These are phyloP conservation scores for Zelopaecilomyces penicillatus DNA, from an alignment of 2,329 filamentous ascomycete genomes.

Conservation along the genomic window DNA sequence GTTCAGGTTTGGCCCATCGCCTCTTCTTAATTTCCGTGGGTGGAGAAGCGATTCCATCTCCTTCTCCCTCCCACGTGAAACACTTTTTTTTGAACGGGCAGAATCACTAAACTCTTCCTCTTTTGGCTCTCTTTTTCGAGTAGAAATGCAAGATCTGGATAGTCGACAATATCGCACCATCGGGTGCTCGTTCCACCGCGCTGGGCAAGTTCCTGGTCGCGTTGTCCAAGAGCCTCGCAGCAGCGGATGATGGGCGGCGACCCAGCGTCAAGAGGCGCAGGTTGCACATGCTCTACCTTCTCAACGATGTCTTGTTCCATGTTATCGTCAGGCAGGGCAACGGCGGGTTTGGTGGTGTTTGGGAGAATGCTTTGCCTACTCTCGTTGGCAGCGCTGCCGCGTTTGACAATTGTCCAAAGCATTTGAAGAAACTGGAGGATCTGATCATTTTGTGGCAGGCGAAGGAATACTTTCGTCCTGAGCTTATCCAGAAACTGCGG, in stretches of 20 bases:
- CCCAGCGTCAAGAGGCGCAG: slow-evolving; percentile 59
- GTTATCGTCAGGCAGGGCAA: slow-evolving; percentile 44
- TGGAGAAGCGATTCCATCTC: slow-evolving; percentile 1
- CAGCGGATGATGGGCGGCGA: slow-evolving; percentile 19
- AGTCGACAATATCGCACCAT: slow-evolving; percentile 60
- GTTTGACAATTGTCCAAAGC: slow-evolving; percentile 54
- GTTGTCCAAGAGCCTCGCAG: slow-evolving; percentile 42
- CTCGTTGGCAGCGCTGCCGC: slow-evolving; percentile 51
- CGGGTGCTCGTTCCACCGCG: slow-evolving; percentile 54
- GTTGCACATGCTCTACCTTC: slow-evolving; percentile 67
- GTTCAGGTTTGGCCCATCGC: slow-evolving; percentile 69
- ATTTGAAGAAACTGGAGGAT: slow-evolving; percentile 54
- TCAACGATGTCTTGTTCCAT: slow-evolving; percentile 73
- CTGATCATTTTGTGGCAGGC: slow-evolving; percentile 65
- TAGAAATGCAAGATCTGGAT: slow-evolving; percentile 90
- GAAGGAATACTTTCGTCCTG: slow-evolving; percentile 50
- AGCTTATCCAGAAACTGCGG: slow-evolving; percentile 50
- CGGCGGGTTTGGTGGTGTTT: slow-evolving; percentile 43
- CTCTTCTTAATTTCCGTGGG: slow-evolving; percentile 6
- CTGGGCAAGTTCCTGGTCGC: slow-evolving; percentile 70
- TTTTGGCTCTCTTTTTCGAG: slow-evolving; percentile 16
- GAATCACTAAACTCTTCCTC: slow-evolving; percentile 13
- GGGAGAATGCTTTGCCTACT: slow-evolving; percentile 53
- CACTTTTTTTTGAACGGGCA: slow-evolving; percentile 22
- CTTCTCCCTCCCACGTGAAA: background rate